phyloP scores from a whole-genome alignment of 2,329 filamentous ascomycete genomes.

The Rhytidhysteron rufulum region DNA sequence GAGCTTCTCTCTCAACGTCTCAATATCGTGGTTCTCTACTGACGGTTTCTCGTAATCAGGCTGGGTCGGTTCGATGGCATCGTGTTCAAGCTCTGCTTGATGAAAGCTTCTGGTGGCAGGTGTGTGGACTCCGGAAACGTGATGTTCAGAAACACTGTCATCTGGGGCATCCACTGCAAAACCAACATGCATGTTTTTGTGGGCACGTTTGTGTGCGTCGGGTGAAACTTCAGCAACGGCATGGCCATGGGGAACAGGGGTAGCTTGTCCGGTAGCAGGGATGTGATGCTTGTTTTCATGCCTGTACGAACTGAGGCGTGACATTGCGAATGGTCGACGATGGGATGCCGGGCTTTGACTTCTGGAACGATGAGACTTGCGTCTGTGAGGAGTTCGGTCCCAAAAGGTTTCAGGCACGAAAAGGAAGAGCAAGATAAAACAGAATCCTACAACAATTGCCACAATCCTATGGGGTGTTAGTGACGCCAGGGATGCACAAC shows the following conservation, averaged over 20 bases:
- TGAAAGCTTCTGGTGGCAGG: not conserved
- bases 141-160: not conserved
- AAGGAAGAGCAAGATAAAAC: conserved; percentile 70
- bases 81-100: not conserved
- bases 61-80: not conserved
- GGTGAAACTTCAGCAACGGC: not conserved
- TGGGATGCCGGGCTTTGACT: conserved; percentile 31
- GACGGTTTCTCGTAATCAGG: not conserved
- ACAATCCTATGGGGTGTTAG: conserved; percentile 59
- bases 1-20: not conserved
- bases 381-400: conserved; percentile 70
- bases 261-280: not conserved
- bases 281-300: not conserved
- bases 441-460: conserved; percentile 71
- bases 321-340: conserved; percentile 21
- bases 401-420: conserved; percentile 96
- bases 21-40: not conserved
- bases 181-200: conserved; percentile 13
- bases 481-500: not conserved
- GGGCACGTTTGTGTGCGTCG: conserved; percentile 2
- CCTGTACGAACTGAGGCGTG: conserved; percentile 6
- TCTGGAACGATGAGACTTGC: conserved; percentile 28
- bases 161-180: not conserved
- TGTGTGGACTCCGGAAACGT: not conserved
- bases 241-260: not conserved